Evolutionary conservation across 2,329 filamentous ascomycete species (phyloP), one percentile per base, ranked within the genome.

Genomic region (Neoarthrinium moseri): DNA sequence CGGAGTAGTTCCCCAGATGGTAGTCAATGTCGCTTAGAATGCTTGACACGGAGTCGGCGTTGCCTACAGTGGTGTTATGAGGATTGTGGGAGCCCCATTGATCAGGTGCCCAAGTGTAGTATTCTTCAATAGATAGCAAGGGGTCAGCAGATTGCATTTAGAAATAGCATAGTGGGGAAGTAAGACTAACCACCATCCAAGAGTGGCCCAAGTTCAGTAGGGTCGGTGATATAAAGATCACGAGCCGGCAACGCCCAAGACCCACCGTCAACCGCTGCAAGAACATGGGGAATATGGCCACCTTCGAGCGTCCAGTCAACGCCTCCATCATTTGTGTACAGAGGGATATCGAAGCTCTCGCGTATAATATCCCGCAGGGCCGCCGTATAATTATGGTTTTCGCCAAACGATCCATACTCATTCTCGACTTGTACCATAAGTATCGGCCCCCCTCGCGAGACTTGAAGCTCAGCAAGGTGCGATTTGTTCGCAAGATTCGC

Each of bases 351-450:
- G 43, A 74, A 77, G 35, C 64, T 66, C 0, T 48, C 53, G 6
- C 51, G 58, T n/a, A 77, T 58, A 6, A 74, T 69, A 43, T 74
- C 67, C 6, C 67, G 57, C 20, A 75, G 35, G 0, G 63, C 64
- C 5, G 55, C 51, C 5, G 67, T 72, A 50, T 78, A 78, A 2
- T 56, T 53, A 43, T 75, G 70, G 46, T 77, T 64, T 5, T 59
- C 59, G 13, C 70, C 74, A 36, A 70, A 77, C 18, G 66, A 73
- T 1, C 75, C 74, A 46, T 78, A 78, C 50, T 77, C 73, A 43
- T 77, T 76, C 53, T 77, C 73, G 7, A 76, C 62, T 54, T 77
- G 73, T 0, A 72, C 64, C 72, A 76, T 75, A 17, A 77, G 51
- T n/a, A 77, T 62, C 3, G 71, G 71, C 0, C 73, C 73, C 11